Evolutionary conservation across 371 early-diverging fungal genomes (phyloP), one percentile per base, ranked within the genome.

Genomic region (Entomophthora muscae): DNA sequence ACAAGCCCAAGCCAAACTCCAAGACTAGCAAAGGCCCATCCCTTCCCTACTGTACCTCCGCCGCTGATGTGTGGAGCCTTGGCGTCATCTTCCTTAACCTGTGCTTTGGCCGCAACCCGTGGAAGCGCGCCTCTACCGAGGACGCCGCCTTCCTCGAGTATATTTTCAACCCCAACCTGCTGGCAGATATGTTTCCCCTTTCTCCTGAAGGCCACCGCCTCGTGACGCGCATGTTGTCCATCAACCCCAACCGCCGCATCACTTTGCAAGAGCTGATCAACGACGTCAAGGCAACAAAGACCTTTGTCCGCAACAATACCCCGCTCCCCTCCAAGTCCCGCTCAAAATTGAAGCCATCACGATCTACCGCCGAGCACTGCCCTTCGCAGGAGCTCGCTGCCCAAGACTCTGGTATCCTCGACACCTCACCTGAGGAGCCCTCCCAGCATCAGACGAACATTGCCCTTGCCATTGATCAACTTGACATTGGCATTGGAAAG

Each of bases 81-180:
- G 88, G 88, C 30, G 79, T 90, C 59, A 76, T 90, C 29, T 71
- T 90, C 12, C 64, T 88, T 64, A 85, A 85, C 68, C 63, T 88
- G 29, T 69, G 84, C 53, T 83, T 83, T 74, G 86, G 86, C 63
- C 79, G 86, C 53, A 88, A 87, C 66, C 90, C 88, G 2, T 90
- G 90, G 90, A 76, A 82, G 68, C 78, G 80, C 63, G 82, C 84
- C 17, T 75, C 72, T 33, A 61, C 65, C 22, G 66, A 71, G 32
- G 84, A 82, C 65, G 65, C 73, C 22, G 75, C 79, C 13, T 84
- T 72, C 67, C 71, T 73, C 10, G 79, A 79, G 63, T 84, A 75
- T 67, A 73, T 67, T 29, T 54, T 63, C 24, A 63, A 63, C 27
- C 63, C 63, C 22, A 52, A 52, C 29, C 31, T 63, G 21, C 31